Evolutionary conservation across 2,329 filamentous ascomycete species (phyloP).

Genomic region (Immersiporthe knoxdaviesiana): DNA sequence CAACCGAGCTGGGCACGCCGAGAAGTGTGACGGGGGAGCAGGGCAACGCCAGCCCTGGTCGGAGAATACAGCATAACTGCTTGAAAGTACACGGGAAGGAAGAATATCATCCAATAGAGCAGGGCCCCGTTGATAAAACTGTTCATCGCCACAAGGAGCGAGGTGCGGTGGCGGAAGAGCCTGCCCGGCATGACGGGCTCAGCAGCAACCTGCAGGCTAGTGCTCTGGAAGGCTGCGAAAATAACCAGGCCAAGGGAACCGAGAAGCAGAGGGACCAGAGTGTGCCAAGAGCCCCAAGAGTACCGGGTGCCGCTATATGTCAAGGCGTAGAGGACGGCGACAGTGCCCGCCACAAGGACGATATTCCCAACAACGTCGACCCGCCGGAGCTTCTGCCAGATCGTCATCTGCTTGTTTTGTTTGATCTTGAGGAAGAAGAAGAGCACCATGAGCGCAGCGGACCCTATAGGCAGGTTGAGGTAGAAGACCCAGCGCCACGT

Average conservation of each 20-base stretch:
- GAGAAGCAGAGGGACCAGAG: slow-evolving; percentile 45
- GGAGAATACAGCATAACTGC: slow-evolving; percentile 36
- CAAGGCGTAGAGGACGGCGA: slow-evolving; percentile 44
- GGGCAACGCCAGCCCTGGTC: slow-evolving; percentile 39
- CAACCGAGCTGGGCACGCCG: too few relatives aligned
- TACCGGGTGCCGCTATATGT: slow-evolving; percentile 46
- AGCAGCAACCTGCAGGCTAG: too few relatives aligned
- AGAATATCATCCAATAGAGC: slow-evolving; percentile 25
- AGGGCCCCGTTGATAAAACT: slow-evolving; percentile 25
- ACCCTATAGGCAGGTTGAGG: slow-evolving; percentile 44
- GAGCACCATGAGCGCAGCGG: slow-evolving; percentile 34
- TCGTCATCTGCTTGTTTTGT: slow-evolving; percentile 33
- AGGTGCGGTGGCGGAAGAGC: slow-evolving; percentile 30
- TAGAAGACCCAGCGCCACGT: too few relatives aligned
- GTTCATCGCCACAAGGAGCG: slow-evolving; percentile 17
- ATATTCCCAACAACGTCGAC: slow-evolving; percentile 41
- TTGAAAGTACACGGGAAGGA: slow-evolving; percentile 18
- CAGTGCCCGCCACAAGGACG: slow-evolving; percentile 37
- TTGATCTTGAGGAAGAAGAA: slow-evolving; percentile 42
- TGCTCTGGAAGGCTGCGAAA: slow-evolving; percentile 9
- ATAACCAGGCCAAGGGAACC: slow-evolving; percentile 34
- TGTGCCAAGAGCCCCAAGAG: slow-evolving; percentile 44
- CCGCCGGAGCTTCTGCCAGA: slow-evolving; percentile 33
- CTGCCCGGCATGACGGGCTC: neutral
- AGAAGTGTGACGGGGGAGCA: slow-evolving; percentile 32